Conservation (phyloP, 192 early-diverging fungal genomes). For the Entophlyctis helioformis region DNA sequence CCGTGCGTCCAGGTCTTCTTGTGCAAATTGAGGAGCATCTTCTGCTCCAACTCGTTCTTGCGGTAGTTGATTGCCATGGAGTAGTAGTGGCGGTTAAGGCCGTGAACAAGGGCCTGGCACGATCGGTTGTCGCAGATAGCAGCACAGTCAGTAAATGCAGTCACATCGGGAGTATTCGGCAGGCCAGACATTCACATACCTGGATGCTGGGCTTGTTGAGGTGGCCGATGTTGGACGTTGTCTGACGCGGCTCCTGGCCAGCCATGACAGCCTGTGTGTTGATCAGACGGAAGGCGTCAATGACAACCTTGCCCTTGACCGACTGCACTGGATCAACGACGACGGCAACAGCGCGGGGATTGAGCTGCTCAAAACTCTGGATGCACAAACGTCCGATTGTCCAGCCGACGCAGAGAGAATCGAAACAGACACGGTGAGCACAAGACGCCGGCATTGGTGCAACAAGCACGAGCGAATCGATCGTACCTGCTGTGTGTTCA, state of each 20-base stretch:
- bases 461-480: too few relatives aligned
- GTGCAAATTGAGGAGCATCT: constrained; percentile 98
- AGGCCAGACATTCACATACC: constrained; percentile 16
- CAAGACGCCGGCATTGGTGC: too few relatives aligned
- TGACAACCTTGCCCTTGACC: constrained; percentile 99
- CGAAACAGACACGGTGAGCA: constrained; percentile 1
- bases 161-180: neutral
- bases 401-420: too few relatives aligned
- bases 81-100: constrained; percentile 97
- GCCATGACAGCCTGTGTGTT: constrained; percentile 74
- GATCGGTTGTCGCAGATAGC: neutral
- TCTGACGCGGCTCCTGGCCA: constrained; percentile 91
- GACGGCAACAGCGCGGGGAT: constrained; percentile 89
- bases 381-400: too few relatives aligned
- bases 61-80: constrained; percentile 99
- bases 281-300: constrained; percentile 98
- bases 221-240: constrained; percentile 96
- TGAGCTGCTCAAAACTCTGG: constrained; percentile 86
- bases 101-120: constrained; percentile 80
- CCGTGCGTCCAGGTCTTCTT: constrained; percentile 99
- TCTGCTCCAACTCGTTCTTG: constrained; percentile 98
- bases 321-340: constrained; percentile 99
- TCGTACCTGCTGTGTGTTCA: constrained; percentile 91
- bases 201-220: constrained; percentile 96
- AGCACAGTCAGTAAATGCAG: neutral